Conservation (phyloP, 176 grass and related monocot genomes). For the Zea luxurians region DNA sequence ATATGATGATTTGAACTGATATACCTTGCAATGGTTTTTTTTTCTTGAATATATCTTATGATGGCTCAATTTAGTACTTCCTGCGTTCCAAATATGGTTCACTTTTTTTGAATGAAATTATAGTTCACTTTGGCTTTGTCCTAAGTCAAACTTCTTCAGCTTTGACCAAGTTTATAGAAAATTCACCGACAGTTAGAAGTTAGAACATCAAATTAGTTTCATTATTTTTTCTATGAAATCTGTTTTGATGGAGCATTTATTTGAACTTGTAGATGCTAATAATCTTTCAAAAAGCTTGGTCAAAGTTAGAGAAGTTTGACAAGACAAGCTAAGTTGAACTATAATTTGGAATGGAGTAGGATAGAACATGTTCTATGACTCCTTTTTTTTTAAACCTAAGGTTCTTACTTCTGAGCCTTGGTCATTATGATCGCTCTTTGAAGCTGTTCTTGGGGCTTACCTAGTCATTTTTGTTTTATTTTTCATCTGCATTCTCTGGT, state of each 20-base stretch:
- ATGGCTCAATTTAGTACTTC: neutral
- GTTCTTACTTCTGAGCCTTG: neutral
- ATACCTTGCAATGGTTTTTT: neutral
- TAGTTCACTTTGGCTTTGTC: neutral
- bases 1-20: conserved; percentile 10
- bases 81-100: neutral
- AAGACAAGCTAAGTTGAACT: neutral
- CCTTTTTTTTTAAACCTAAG: neutral
- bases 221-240: neutral
- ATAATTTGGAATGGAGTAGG: neutral
- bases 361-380: conserved; percentile 10
- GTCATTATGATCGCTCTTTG: neutral
- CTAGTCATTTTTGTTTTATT: neutral
- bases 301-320: neutral
- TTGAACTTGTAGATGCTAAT: neutral
- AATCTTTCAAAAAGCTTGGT: neutral
- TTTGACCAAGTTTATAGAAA: neutral
- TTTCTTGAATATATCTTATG: neutral
- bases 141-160: neutral
- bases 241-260: neutral
- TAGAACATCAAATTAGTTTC: neutral
- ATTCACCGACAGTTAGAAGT: neutral
- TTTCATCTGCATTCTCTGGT: neutral
- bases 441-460: neutral
- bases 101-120: neutral